Percentiles rank a stretch among this genome's conserved stretches.
Conservation (phyloP, 1,284 basidiomycete species). For the Cryptococcus depauperatus region DNA sequence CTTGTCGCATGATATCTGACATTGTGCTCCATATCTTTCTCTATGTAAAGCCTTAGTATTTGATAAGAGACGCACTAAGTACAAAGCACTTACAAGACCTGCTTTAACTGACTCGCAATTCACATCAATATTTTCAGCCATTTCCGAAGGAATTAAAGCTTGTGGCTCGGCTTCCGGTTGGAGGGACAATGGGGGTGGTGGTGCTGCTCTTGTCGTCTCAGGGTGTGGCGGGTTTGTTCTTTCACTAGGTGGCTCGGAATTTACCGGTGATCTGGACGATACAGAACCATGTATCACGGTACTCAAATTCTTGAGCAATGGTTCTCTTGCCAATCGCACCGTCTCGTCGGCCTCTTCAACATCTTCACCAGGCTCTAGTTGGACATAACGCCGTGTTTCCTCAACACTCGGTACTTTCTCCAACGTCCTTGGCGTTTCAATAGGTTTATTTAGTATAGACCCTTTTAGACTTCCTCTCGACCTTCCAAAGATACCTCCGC, state of each 20-base stretch:
- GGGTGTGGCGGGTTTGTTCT: too few species aligned
- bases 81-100: constrained; percentile 27
- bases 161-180: neutral
- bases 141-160: neutral
- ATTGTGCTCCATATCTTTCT: constrained; percentile 28
- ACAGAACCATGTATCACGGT: too few species aligned
- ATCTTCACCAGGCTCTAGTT: neutral
- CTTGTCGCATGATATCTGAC: constrained; percentile 30
- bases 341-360: constrained; percentile 6
- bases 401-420: too few species aligned
- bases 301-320: neutral
- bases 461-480: too few species aligned
- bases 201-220: too few species aligned
- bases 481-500: constrained; percentile 19
- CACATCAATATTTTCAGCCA: constrained; percentile 16
- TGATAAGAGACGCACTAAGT: neutral
- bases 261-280: too few species aligned
- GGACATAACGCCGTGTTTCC: too few species aligned
- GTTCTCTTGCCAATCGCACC: neutral
- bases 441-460: too few species aligned
- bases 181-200: too few species aligned
- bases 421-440: neutral
- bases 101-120: constrained; percentile 15
- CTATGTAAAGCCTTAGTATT: constrained; percentile 16
- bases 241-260: too few species aligned